Evolutionary conservation across 2,329 filamentous ascomycete species (phyloP), one percentile per base, ranked within the genome.

Genomic region (Colletotrichum sp.): DNA sequence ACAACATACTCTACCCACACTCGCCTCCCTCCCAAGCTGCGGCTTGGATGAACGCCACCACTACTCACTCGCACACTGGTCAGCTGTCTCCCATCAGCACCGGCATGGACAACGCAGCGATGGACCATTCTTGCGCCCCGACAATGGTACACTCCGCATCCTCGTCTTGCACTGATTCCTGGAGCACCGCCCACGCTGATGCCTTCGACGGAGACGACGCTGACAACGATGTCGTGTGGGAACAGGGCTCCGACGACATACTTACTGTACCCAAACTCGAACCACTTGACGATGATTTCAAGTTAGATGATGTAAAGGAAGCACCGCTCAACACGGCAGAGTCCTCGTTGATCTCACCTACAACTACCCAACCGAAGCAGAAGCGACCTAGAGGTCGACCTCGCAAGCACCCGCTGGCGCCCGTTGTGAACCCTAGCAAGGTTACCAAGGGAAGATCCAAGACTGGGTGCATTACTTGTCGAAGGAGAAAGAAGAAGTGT

Each of bases 361-460:
- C 15, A 62, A 65, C 73, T 77, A 34, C 74, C 78, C 21, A 80
- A 80, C 79, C 84, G 24, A 91, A 90, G 79, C 82, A 84, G 49
- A 94, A 93, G 85, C 89, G 93, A 80, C 93, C 93, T 79, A 91
- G 96, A 81, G 96, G 96, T 39, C 90, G 96, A 71, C 96, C 96
- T 67, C 90, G 95, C 84, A 98, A 98, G 86, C 92, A 96, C 80
- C 94, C 95, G 52, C 86, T 94, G 21, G 89, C 89, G 9, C 90
- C 92, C 1, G 89, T 90, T 44, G 81, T 87, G 18, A 85, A 88
- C 21, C 85, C 92, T 66, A 91, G 90, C 81, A 98, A 97, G 82
- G 86, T 95, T 68, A 92, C 95, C 74, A 98, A 98, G 83, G 95
- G 95, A 24, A 88, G 92, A 68, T 93, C 92, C 69, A 94, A 93